Evolutionary conservation across 163 green algal genomes (phyloP).

Genomic region (Scenedesmus sp.): DNA sequence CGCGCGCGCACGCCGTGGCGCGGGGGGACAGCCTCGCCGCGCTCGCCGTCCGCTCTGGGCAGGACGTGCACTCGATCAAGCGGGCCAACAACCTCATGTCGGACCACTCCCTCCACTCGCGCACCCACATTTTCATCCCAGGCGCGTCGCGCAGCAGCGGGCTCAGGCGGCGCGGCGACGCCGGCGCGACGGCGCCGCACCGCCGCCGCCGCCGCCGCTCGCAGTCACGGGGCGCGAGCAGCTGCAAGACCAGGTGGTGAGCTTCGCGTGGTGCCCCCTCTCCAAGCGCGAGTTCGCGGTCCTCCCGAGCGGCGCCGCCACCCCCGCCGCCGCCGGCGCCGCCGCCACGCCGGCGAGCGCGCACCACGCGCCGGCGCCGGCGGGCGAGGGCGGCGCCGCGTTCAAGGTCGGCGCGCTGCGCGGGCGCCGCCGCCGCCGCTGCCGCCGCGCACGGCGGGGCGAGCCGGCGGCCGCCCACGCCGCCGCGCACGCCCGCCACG

Average conservation of each 20-base stretch:
- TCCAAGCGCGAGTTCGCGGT: conserved; percentile 37
- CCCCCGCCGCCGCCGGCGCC: background rate
- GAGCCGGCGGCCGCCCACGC: too few relatives aligned
- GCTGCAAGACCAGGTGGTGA: conserved; percentile 24
- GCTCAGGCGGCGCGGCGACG: too few relatives aligned
- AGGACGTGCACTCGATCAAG: conserved; percentile 42
- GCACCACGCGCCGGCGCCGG: background rate
- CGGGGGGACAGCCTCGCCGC: conserved; percentile 45
- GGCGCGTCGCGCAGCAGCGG: conserved; percentile 16
- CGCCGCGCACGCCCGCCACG: too few relatives aligned
- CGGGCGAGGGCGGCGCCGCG: background rate
- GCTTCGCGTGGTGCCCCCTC: conserved; percentile 29
- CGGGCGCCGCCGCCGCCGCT: too few relatives aligned
- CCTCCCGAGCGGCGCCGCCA: background rate
- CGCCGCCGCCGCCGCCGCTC: background rate
- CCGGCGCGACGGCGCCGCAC: too few relatives aligned
- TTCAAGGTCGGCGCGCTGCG: conserved; percentile 21
- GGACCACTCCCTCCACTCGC: conserved; percentile 47
- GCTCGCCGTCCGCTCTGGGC: conserved; percentile 48
- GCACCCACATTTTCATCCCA: conserved; percentile 49
- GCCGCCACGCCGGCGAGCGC: background rate
- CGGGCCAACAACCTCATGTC: conserved; percentile 59
- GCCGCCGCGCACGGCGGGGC: too few relatives aligned
- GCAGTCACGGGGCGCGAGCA: conserved; percentile 5
- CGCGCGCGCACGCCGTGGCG: conserved; percentile 34